Percentiles rank a stretch among this genome's conserved stretches.
Evolutionary conservation across 2,329 filamentous ascomycete genomes (phyloP).

Genomic region (Ceratocystiopsis minuta): DNA sequence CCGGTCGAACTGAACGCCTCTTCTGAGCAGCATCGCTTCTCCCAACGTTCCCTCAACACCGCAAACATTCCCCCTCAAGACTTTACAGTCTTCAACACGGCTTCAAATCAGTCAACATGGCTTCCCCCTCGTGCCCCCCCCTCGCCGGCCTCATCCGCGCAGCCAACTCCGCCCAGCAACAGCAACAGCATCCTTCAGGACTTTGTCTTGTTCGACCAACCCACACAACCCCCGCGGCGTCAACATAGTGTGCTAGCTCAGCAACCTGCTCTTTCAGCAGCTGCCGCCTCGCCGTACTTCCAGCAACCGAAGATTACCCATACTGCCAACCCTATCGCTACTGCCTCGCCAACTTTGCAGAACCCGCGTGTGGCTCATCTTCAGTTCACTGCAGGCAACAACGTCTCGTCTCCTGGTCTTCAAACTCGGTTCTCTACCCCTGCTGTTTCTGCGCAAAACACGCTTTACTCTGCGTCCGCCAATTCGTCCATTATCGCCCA

Average conservation of each 20-base stretch:
- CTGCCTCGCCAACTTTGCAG: slow-evolving; percentile 28
- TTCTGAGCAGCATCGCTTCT: slow-evolving; percentile 40
- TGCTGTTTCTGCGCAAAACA: slow-evolving; percentile 28
- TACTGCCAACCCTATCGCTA: slow-evolving; percentile 14
- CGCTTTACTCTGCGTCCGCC: slow-evolving; percentile 54
- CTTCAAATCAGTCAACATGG: slow-evolving; percentile 61
- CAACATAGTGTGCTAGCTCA: slow-evolving; percentile 23
- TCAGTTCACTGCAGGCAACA: slow-evolving; percentile 34
- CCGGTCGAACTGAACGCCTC: slow-evolving; percentile 51
- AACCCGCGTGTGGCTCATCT: slow-evolving; percentile 42
- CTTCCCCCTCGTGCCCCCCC: slow-evolving; percentile 49
- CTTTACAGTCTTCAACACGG: slow-evolving; percentile 66
- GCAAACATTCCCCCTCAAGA: slow-evolving; percentile 46
- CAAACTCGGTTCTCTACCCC: slow-evolving; percentile 39
- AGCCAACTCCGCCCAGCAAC: slow-evolving; percentile 32
- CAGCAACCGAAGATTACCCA: slow-evolving; percentile 23
- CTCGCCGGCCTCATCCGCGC: slow-evolving; percentile 45
- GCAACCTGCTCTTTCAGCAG: slow-evolving; percentile 21
- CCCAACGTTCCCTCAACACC: slow-evolving; percentile 35
- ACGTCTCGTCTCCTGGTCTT: slow-evolving; percentile 30
- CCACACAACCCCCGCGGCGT: slow-evolving; percentile 16
- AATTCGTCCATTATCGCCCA: no score
- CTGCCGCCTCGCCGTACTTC: slow-evolving; percentile 26
- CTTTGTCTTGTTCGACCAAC: slow-evolving; percentile 60
- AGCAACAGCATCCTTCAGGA: slow-evolving; percentile 37